Evolutionary conservation across 2,329 filamentous ascomycete species (phyloP).

Genomic region (Neopestalotiopsis clavispora): DNA sequence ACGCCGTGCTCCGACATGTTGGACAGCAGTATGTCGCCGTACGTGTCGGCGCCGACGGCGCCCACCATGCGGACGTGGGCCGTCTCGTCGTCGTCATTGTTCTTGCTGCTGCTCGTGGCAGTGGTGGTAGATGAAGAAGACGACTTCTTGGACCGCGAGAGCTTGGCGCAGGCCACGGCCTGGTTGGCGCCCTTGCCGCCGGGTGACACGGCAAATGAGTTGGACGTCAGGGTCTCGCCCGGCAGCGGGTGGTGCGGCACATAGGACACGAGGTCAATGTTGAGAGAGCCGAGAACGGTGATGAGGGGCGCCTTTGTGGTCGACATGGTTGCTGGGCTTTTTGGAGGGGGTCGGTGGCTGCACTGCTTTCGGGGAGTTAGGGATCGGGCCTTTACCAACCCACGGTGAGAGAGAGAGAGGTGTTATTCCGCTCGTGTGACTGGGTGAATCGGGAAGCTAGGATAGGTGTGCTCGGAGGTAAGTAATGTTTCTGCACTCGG

Average conservation of each 20-base stretch:
- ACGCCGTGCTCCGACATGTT: conserved; percentile 68
- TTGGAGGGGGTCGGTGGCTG: background rate
- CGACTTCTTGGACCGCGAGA: conserved; percentile 62
- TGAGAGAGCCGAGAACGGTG: conserved; percentile 88
- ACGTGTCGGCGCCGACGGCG: conserved; percentile 72
- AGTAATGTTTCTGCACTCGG: background rate
- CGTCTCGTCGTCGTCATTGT: conserved; percentile 28
- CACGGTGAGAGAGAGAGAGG: background rate
- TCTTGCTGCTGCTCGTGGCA: conserved; percentile 25
- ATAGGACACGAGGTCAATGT: conserved; percentile 90
- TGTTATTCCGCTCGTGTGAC: background rate
- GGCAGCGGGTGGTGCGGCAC: conserved; percentile 82
- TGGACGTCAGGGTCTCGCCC: conserved; percentile 86
- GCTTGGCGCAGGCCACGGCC: conserved; percentile 84
- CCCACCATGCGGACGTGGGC: conserved; percentile 72
- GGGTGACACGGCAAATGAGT: conserved; percentile 77
- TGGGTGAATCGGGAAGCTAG: too few relatives aligned
- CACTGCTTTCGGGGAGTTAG: background rate
- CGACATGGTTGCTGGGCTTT: conserved; percentile 2
- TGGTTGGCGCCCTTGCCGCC: conserved; percentile 98
- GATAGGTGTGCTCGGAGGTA: background rate
- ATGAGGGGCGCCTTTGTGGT: conserved; percentile 55
- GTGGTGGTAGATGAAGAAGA: background rate
- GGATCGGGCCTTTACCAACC: background rate
- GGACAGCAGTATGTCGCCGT: conserved; percentile 63